Percentiles rank a stretch among this genome's conserved stretches.
These are phyloP conservation scores for Ustilago cynodontis DNA, from an alignment of 1,284 basidiomycete species.

Conservation along the genomic window DNA sequence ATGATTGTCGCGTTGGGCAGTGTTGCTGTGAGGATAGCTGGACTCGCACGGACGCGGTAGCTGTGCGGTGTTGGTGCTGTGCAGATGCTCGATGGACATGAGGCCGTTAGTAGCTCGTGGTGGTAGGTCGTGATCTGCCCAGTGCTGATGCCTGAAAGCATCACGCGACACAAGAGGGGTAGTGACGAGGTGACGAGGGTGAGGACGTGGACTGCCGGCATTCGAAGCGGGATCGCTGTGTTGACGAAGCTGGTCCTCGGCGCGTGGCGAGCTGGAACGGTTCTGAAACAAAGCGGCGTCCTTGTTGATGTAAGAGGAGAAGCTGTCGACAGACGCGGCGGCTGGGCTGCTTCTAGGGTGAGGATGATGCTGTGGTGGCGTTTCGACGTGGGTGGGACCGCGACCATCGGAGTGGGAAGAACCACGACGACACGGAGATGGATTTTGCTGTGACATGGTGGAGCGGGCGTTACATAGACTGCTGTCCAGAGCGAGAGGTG, in stretches of 20 bases:
- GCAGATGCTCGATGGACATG: constrained; percentile 44
- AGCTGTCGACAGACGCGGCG: constrained; percentile 54
- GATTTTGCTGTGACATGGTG: constrained; percentile 5
- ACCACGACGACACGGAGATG: constrained; percentile 26
- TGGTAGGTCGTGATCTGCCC: constrained; percentile 19
- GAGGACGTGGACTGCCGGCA: constrained; percentile 26
- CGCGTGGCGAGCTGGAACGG: constrained; percentile 53
- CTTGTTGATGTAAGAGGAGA: constrained; percentile 58
- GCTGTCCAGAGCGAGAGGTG: background rate
- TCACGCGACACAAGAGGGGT: constrained; percentile 46
- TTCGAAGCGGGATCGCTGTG: constrained; percentile 44
- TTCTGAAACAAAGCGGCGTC: constrained; percentile 47
- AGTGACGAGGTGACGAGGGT: constrained; percentile 41
- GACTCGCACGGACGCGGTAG: constrained; percentile 1
- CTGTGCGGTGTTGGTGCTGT: constrained; percentile 11
- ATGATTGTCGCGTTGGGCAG: constrained; percentile 3
- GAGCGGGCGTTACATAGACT: background rate
- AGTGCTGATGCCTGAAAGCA: constrained; percentile 43
- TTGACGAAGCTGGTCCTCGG: constrained; percentile 44
- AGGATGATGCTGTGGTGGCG: constrained; percentile 30
- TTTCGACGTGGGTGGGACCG: constrained; percentile 12
- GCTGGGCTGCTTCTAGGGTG: constrained; percentile 45
- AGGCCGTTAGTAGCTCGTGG: constrained; percentile 13
- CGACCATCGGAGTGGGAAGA: constrained; percentile 38
- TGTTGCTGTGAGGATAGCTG: background rate